Conservation (phyloP, 305 asterid species). For the Euphrasia arctica region DNA sequence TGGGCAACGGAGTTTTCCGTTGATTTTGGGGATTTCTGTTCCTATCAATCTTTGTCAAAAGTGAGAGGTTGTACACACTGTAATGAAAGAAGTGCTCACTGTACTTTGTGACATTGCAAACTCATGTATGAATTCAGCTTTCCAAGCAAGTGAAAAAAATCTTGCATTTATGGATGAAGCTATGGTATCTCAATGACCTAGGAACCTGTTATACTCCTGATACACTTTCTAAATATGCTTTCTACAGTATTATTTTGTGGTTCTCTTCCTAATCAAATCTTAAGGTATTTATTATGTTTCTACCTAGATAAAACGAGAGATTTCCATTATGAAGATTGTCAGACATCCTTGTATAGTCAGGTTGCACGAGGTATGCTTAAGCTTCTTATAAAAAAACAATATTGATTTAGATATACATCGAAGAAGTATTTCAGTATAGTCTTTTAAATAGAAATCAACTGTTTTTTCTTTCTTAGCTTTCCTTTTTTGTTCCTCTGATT, state of each 20-base stretch:
- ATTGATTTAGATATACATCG: conserved; percentile 1
- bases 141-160: conserved; percentile 16
- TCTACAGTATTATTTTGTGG: conserved; percentile 20
- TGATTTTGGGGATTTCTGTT: too few species aligned
- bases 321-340: conserved; percentile 91
- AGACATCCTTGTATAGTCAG: conserved; percentile 82
- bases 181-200: conserved; percentile 14
- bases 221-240: conserved; percentile 15
- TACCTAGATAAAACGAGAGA: conserved; percentile 83
- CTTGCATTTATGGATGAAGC: conserved; percentile 18
- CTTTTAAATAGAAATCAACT: conserved; percentile 8
- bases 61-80: background rate
- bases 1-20: too few species aligned
- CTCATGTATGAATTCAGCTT: conserved; percentile 18
- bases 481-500: conserved; percentile 19
- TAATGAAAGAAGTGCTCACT: conserved; percentile 18
- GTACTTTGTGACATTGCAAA: conserved; percentile 13
- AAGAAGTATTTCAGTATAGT: conserved; percentile 12
- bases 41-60: background rate
- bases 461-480: conserved; percentile 23
- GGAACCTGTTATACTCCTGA: background rate
- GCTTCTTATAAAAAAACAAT: conserved; percentile 1
- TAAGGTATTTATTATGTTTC: conserved; percentile 23
- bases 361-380: conserved; percentile 72
- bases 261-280: conserved; percentile 6